These are phyloP conservation scores for Teunomyces barrocoloradensis DNA, from an alignment of 805 yeast genomes.

Conservation along the genomic window DNA sequence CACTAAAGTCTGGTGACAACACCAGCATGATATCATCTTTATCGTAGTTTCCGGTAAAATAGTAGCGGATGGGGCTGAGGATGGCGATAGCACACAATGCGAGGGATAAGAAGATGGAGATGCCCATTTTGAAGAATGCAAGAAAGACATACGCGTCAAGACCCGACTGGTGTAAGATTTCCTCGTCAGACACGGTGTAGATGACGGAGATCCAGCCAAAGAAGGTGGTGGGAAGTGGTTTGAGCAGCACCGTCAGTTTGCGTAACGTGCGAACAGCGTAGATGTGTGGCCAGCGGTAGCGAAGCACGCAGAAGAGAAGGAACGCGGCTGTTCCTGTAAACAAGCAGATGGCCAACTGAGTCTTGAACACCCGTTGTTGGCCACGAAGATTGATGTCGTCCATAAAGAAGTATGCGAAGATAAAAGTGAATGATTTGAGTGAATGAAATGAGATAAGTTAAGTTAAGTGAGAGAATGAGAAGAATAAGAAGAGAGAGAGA, in stretches of 20 bases:
- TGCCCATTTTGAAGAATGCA: conserved; percentile 36
- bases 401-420: neutral
- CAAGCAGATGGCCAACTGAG: conserved; percentile 51
- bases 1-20: conserved; percentile 26
- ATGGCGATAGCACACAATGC: conserved; percentile 25
- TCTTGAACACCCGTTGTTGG: conserved; percentile 55
- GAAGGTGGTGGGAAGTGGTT: conserved; percentile 39
- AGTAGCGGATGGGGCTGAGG: conserved; percentile 37
- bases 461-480: no score
- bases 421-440: no score
- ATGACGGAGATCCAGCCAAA: conserved; percentile 26
- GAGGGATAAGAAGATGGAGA: conserved; percentile 18
- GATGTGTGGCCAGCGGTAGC: conserved; percentile 56
- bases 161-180: conserved; percentile 22
- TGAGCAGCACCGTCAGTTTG: conserved; percentile 29
- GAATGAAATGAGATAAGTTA: no score
- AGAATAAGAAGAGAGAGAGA: no score
- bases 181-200: conserved; percentile 23
- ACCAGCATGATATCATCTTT: conserved; percentile 29
- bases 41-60: conserved; percentile 43
- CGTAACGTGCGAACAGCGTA: conserved; percentile 56
- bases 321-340: conserved; percentile 47
- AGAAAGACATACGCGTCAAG: conserved; percentile 36
- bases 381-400: conserved; percentile 42
- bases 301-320: conserved; percentile 46